Evolutionary conservation across 306 rosid species (phyloP), one percentile per base, ranked within the genome.

Genomic region (Sicyos edulis): DNA sequence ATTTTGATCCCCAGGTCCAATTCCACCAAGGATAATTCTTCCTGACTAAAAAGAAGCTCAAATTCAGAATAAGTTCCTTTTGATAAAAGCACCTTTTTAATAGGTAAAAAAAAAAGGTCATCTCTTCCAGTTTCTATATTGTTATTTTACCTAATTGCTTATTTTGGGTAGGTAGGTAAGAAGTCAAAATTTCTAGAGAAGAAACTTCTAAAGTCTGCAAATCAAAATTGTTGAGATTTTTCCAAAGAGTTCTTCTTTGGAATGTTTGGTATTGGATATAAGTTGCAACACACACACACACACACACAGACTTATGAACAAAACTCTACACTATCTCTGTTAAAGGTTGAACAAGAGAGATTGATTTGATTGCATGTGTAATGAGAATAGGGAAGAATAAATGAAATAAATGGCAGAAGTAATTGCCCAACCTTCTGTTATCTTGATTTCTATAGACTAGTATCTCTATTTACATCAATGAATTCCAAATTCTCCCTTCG

Each of bases 401-500:
- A 65, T 72, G 60, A 78, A 74, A 29, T 42, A 26, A 63, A 40
- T 63, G 68, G 52, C 61, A 80, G 71, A 20, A 44, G 10, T 67
- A 57, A 17, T 57, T 37, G 17, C 26, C 70, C 74, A 65, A 77
- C 70, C 59, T 67, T 76, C 44, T 34, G 53, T 29, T 60, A 26
- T 29, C 47, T 29, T 60, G 34, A 32, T 50, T 76, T 74, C 15
- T 61, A 42, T 74, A 71, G 77, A 49, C 22, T 64, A 24, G 7
- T 45, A 58, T 71, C 24, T 67, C 20, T 76, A 76, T 79, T 89
- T 71, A 89, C 75, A 83, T 66, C 1, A 73, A 80, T 32, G 96
- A 88, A 64, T 86, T 91, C 96, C 96, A 90, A 74, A 84, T 80
- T 75, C 85, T 83, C 50, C 98, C 92, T 76, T 92, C 92, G 44